Evolutionary conservation across 257 asterid genomes (phyloP).

Genomic region (Paulownia fortunei): DNA sequence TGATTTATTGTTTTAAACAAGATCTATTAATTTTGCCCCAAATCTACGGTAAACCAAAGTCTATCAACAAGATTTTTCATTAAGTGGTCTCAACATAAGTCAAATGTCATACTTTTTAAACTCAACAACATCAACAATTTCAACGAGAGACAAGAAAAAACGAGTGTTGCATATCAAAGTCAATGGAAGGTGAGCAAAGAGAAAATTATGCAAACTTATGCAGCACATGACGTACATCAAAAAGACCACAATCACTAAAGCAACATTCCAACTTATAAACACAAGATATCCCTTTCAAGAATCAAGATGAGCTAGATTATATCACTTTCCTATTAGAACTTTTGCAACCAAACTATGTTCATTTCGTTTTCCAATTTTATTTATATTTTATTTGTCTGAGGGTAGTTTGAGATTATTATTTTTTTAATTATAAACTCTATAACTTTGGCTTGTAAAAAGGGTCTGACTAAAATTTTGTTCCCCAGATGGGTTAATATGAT

Average conservation of each 20-base stretch:
- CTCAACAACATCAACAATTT: conserved; percentile 2
- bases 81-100: conserved; percentile 11
- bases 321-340: background rate
- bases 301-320: background rate
- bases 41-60: no score
- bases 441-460: background rate
- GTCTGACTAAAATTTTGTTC: background rate
- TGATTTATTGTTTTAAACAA: no score
- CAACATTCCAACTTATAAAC: background rate
- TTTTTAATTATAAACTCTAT: no score
- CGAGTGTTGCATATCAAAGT: conserved; percentile 4
- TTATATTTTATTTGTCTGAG: background rate
- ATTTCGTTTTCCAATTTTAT: background rate
- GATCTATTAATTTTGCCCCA: no score
- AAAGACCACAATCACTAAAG: background rate
- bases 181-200: conserved; percentile 12
- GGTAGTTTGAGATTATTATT: background rate
- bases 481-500: no score
- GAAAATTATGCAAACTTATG: background rate
- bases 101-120: conserved; percentile 8
- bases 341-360: no score
- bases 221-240: background rate
- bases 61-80: background rate
- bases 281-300: background rate
- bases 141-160: background rate